These are phyloP conservation scores for Cryptomeria japonica DNA, from an alignment of 75 land plant genomes.

Conservation along the genomic window DNA sequence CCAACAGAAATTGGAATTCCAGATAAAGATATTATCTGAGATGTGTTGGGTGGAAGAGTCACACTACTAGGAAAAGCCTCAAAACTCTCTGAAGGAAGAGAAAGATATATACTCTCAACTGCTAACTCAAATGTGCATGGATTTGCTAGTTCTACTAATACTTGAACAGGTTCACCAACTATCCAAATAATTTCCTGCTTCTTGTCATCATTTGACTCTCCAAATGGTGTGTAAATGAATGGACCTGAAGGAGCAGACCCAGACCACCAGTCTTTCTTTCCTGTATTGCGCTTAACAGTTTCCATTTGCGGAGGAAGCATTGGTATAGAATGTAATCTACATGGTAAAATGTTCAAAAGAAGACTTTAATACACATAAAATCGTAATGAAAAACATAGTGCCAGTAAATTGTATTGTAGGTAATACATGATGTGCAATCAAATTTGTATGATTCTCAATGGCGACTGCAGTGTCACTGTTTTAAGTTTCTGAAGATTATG, in stretches of 20 bases:
- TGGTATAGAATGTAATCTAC: conserved; percentile 81
- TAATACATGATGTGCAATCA: neutral
- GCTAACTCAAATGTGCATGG: conserved; percentile 90
- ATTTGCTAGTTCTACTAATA: conserved; percentile 90
- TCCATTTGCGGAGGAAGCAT: conserved; percentile 73
- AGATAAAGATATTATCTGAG: conserved; percentile 74
- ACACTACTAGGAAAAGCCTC: conserved; percentile 85
- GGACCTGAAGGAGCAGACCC: conserved; percentile 93
- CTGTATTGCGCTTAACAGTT: conserved; percentile 69
- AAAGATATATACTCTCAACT: conserved; percentile 92
- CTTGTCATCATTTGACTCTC: conserved; percentile 44
- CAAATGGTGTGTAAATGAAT: conserved; percentile 96
- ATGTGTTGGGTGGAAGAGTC: conserved; percentile 69
- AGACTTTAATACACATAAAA: neutral
- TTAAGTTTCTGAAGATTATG: neutral
- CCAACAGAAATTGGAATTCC: conserved; percentile 86
- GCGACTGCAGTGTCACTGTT: neutral
- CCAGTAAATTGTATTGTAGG: neutral
- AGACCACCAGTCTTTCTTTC: conserved; percentile 93
- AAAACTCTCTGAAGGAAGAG: conserved; percentile 76
- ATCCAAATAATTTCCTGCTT: conserved; percentile 82
- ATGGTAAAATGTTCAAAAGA: neutral
- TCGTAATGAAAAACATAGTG: neutral
- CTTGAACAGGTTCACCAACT: conserved; percentile 96
- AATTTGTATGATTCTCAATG: neutral